Percentiles rank a stretch among this genome's conserved stretches.
Evolutionary conservation across 2,329 filamentous ascomycete genomes (phyloP).

Genomic region (Neofusicoccum parvum): DNA sequence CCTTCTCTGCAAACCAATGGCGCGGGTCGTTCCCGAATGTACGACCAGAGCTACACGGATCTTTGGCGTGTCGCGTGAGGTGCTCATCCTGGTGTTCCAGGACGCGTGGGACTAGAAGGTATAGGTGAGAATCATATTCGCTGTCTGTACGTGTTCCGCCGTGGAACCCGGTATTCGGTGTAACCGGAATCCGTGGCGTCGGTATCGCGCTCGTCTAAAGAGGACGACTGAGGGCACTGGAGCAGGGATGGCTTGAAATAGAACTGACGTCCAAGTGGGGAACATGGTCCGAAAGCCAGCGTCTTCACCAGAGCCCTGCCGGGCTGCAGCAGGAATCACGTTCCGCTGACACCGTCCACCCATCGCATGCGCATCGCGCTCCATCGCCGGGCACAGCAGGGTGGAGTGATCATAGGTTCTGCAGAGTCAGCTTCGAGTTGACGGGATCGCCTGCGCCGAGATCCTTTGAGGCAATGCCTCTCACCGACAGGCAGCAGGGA

Average conservation of each 20-base stretch:
- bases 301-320: background rate
- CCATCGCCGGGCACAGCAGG: background rate
- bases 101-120: background rate
- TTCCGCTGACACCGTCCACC: background rate
- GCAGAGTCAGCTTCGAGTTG: background rate
- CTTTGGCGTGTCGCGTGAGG: background rate
- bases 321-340: background rate
- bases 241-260: slow-evolving; percentile 10
- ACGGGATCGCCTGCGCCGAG: background rate
- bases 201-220: background rate
- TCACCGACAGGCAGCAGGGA: background rate
- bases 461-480: slow-evolving; percentile 3
- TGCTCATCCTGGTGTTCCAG: background rate
- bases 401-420: background rate
- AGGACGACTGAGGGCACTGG: background rate
- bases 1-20: background rate
- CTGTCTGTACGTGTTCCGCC: background rate
- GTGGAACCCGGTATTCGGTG: slow-evolving; percentile 1
- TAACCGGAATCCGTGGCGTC: background rate
- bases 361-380: background rate
- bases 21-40: background rate
- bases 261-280: background rate
- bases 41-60: background rate
- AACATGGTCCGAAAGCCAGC: background rate
- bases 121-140: background rate